These are phyloP conservation scores for Aureobasidium uvarum DNA, from an alignment of 2,329 filamentous ascomycete genomes.

Conservation along the genomic window DNA sequence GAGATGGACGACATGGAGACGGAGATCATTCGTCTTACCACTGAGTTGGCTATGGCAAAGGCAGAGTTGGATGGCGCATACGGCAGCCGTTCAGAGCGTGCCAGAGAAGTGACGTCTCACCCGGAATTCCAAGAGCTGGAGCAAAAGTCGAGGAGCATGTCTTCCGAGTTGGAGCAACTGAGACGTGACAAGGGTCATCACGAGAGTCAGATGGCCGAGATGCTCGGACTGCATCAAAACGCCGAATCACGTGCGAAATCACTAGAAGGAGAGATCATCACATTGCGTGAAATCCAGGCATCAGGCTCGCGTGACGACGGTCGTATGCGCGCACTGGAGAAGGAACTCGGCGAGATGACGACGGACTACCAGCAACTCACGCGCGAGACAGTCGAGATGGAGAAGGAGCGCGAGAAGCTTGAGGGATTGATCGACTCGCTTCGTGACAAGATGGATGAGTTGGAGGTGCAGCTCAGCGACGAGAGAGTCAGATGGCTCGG, in stretches of 20 bases:
- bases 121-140: conserved; percentile 53
- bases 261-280: conserved; percentile 35
- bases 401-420: conserved; percentile 66
- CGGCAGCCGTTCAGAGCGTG: conserved; percentile 68
- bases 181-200: conserved; percentile 37
- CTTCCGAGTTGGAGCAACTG: conserved; percentile 46
- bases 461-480: conserved; percentile 65
- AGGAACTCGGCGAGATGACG: conserved; percentile 65
- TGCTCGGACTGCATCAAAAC: conserved; percentile 36
- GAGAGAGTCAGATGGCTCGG: conserved; percentile 67
- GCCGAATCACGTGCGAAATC: conserved; percentile 33
- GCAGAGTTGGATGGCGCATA: conserved; percentile 95
- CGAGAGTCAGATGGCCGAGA: conserved; percentile 47
- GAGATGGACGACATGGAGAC: conserved; percentile 52
- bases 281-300: conserved; percentile 8
- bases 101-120: conserved; percentile 60
- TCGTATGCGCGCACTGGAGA: conserved; percentile 54
- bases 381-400: conserved; percentile 66
- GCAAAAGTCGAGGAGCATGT: conserved; percentile 32
- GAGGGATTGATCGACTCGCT: conserved; percentile 63
- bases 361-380: conserved; percentile 69
- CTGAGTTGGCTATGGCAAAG: conserved; percentile 82
- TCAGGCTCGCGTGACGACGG: conserved; percentile 27
- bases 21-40: conserved; percentile 64
- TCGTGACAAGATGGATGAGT: conserved; percentile 60